Evolutionary conservation across 2,329 filamentous ascomycete species (phyloP), one percentile per base, ranked within the genome.

Genomic region (Raffaelea albimanens): DNA sequence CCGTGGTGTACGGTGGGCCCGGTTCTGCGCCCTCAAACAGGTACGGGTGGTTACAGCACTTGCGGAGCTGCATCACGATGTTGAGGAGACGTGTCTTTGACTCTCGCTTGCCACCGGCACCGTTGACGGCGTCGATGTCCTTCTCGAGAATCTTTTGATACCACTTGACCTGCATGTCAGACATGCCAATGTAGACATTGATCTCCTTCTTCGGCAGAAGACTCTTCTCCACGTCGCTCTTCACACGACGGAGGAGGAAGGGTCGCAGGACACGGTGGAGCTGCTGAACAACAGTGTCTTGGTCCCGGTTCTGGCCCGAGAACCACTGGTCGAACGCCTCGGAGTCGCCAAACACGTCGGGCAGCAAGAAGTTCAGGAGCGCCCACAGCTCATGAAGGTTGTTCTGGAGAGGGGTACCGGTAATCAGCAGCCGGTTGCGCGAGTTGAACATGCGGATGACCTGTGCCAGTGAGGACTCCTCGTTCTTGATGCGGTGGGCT

Each of bases 251-350:
- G 39, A 98, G 79, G 59, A 98, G 70, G 72, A 98, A 98, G 3
- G 93, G 93, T 20, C 91, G 82, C 40, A 98, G 69, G 7, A 98
- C 90, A 53, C 87, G 85, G 63, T 98, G 93, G 1, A 98, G 77
- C 62, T 98, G 93, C 65, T 96, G 86, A 3, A 98, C 90, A 14
- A 98, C 91, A 0, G 87, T 89, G 58, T 98, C 93, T 59, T 96
- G 91, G 58, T 98, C 91, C 33, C 81, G 82, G 44, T 85, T 85
- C 59, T 96, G 89, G 45, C 82, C 83, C 2, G 87, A 95, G 65
- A 98, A 98, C 93, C 93, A 98, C 59, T 95, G 86, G 58, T 98
- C 93, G 58, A 98, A 98, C 8, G 93, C 93, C 52, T 95, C 89
- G 0, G 93, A 82, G 60, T 98, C 93, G 46, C 93, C 91, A 61